These are phyloP conservation scores for Inga oerstediana DNA, from an alignment of 306 rosid genomes.

Conservation along the genomic window DNA sequence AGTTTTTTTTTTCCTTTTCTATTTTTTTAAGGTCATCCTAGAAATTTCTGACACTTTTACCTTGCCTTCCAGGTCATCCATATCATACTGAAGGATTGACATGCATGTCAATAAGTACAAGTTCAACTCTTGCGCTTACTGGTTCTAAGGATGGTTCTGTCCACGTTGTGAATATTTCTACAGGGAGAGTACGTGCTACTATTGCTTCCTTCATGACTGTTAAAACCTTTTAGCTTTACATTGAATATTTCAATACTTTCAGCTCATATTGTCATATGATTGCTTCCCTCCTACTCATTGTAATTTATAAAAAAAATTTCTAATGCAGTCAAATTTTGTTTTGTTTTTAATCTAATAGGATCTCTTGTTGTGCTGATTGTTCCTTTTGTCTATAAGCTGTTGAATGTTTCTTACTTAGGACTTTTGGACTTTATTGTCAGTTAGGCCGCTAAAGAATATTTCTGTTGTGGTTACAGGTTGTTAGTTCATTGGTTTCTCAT, in stretches of 20 bases:
- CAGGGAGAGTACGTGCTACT: conserved; percentile 68
- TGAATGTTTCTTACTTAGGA: background rate
- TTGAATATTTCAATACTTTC: background rate
- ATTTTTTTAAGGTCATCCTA: background rate
- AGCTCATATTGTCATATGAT: background rate
- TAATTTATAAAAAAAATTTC: background rate
- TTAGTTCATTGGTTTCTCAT: conserved; percentile 64
- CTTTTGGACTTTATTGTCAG: conserved; percentile 12
- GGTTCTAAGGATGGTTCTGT: conserved; percentile 88
- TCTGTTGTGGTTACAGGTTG: conserved; percentile 60
- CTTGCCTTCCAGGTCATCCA: conserved; percentile 70
- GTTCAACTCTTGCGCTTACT: conserved; percentile 72
- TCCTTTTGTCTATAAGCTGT: conserved; percentile 21
- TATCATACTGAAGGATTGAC: conserved; percentile 82
- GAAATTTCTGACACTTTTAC: conserved; percentile 8
- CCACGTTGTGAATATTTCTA: conserved; percentile 70
- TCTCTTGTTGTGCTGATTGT: conserved; percentile 7
- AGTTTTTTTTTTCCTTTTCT: background rate
- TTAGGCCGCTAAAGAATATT: conserved; percentile 29
- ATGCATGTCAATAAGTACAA: conserved; percentile 75
- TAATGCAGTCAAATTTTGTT: too few species aligned
- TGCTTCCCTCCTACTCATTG: background rate
- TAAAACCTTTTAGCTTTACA: conserved; percentile 21
- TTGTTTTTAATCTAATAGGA: too few species aligned
- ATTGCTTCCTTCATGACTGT: conserved; percentile 26